Base-by-base conservation (phyloP, 208 protist genomes). In the Crithidia brevicula region DNA sequence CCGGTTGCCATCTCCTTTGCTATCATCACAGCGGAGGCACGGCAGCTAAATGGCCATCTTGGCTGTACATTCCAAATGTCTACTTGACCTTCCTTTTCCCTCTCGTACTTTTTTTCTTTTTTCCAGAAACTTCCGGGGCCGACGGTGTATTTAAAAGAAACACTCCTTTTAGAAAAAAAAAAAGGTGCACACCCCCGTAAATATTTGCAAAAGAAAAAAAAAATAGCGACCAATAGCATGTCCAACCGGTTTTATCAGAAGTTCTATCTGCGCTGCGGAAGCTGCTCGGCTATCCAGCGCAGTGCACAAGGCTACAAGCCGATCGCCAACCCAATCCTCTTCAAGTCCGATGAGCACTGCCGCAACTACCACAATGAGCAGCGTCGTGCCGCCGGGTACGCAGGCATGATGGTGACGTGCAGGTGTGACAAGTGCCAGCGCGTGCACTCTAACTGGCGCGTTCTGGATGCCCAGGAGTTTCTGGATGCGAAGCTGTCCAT, bases 241-340 rank as follows among this genome's bases (percentile, higher is more conserved):
- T 91, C 85, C 13, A 92, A 91, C 64, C 81, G 91, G 15, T 96
- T 87, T 54, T 88, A 85, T 38, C 88, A 94, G 57, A 91, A 92
- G 65, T 84, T 87, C 45, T 94, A 85, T 56, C 57, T 94, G 27
- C 82, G 77, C 5, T 96, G 91, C 60, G 91, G 83, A 22, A 61
- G 82, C 31, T 96, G 91, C 59, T 40, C 70, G 2, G 77, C 77
- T 4, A 80, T 91, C 36, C 85, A 93, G 79, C 85, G 87, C 27
- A 49, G 62, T 25, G 88, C 88, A 16, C 74, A 87, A 27, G 91
- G 91, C 27, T 96, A 96, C 80, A 65, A 64, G 50, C 86, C 91
- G 6, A 93, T 96, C 61, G 80, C 88, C 2, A 94, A 96, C 60
- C 91, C 91, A 30, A 94, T 94, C 54, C 77, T 94, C 36, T 96